Percentiles rank a stretch among this genome's conserved stretches.
phyloP scores from a whole-genome alignment of 2,329 filamentous ascomycete genomes.

The Penicillium sp. region DNA sequence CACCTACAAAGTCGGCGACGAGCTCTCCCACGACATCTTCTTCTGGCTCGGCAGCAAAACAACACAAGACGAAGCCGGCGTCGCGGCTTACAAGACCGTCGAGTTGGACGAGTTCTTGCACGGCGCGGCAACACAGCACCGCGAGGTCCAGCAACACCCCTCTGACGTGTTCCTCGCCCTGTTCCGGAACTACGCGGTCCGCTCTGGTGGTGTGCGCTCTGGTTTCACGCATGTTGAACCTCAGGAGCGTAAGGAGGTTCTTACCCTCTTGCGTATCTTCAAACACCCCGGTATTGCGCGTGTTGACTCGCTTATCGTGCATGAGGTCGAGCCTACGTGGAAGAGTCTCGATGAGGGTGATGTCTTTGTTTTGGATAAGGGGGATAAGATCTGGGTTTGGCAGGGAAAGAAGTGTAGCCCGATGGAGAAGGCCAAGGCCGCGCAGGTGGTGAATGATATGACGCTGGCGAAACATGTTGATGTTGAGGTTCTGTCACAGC shows the following conservation, averaged over 20 bases:
- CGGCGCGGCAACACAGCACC: conserved; percentile 55
- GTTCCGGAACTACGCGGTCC: conserved; percentile 54
- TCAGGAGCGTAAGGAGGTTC: conserved; percentile 38
- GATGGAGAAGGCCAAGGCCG: conserved; percentile 61
- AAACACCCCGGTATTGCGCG: conserved; percentile 47
- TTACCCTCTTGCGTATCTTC: conserved; percentile 55
- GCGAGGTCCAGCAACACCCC: conserved; percentile 53
- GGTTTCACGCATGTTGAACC: conserved; percentile 57
- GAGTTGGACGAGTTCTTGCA: conserved; percentile 60
- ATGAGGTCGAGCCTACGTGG: conserved; percentile 57
- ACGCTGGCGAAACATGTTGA: conserved; percentile 55
- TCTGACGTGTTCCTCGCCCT: conserved; percentile 54
- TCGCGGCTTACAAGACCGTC: conserved; percentile 61
- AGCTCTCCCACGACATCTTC: conserved; percentile 56
- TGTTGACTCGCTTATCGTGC: conserved; percentile 48
- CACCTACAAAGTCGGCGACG: conserved; percentile 48
- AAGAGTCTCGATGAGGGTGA: conserved; percentile 56
- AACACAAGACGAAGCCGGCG: conserved; percentile 59
- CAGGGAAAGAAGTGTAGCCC: conserved; percentile 57
- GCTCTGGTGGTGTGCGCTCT: conserved; percentile 52
- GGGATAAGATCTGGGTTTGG: conserved; percentile 61
- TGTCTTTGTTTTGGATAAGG: conserved; percentile 57
- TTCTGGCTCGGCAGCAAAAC: conserved; percentile 62
- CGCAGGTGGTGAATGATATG: conserved; percentile 52
- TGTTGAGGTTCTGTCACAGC: conserved; percentile 57